Evolutionary conservation across 1,284 basidiomycete genomes (phyloP), one percentile per base, ranked within the genome.

Genomic region (Butyriboletus appendiculatus): DNA sequence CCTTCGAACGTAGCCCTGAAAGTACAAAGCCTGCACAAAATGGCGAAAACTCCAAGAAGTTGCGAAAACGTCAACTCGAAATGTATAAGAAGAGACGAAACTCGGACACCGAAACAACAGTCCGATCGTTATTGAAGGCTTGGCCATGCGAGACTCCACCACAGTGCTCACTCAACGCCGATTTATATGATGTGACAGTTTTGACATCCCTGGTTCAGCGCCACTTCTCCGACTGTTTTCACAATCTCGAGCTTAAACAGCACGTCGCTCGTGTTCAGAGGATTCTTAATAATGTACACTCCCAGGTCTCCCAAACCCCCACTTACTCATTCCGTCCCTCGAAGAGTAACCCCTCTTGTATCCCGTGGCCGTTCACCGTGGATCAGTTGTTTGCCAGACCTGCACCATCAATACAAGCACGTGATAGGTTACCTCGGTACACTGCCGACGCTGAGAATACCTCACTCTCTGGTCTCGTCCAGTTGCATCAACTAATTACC

Each of bases 61-160:
- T 66, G 20, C 56, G n/a, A 22, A 33, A 30, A 7, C 57, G 55
- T 35, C 60, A 22, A 34, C 1, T 16, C 30, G 11, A 40, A 45
- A 24, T 47, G 32, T 68, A 64, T n/a, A 20, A 32, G 11, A 10
- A 32, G 5, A 58, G 61, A 28, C 32, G 22, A 12, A 9, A 37
- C 15, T 37, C 39, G 3, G 64, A 68, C 11, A 9, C 34, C 2
- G 11, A 37, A 5, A 4, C 8, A 18, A 43, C 47, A 5, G 54
- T 48, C 1, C 5, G 20, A 4, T 32, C 3, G 10, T 16, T 65
- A 11, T 18, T 59, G 12, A 15, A 24, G 0, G 26, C 45, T 37
- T 69, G 67, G 67, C 63, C 67, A 5, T 60, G 56, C 35, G 49
- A 56, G 30, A 48, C 34, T 5, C 49, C 57, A 14, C 48, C 58